Base-by-base conservation (phyloP, 2,329 filamentous ascomycete species). In the Trichoderma sp. region DNA sequence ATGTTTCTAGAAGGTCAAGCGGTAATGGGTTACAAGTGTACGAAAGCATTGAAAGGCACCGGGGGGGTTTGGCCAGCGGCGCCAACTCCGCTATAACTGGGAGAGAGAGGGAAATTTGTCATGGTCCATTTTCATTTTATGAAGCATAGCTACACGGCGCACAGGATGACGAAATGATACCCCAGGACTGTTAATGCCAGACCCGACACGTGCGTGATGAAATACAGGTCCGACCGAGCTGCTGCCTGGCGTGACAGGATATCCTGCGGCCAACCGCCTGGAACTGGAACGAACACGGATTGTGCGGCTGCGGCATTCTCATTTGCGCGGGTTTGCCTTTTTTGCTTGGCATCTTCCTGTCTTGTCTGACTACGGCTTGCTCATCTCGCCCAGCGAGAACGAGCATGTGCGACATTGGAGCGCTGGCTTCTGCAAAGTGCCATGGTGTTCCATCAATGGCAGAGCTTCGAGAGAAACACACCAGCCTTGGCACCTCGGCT, bases 121-220 rank as follows among this genome's bases (percentile, higher is more conserved):
- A 51, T 56, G 69, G 43, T 73, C 63, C 57, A 36, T 60, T 71
- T 67, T 53, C 47, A 24, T 53, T 53, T 70, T 61, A 68, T 43
- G 43, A 64, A 71, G 72, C 69, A 73, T 73, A 71, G 58, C 65
- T 73, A 65, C 58, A 69, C 63, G 72, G 72, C 72, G 72, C 70
- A 73, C 68, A 70, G 71, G 71, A 72, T 72, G 66, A 70, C 56
- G 61, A 71, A 62, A 71, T 67, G 62, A 71, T 67, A 71, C 71
- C 71, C 71, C 70, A 39, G 30, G 57, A 62, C 39, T 12, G 21
- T 34, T 53, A 18, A 34, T 53, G 47, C 47, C 47, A 53, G 11
- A 21, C n/a, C 9, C 47, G 57, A 66, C 61, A 71, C 34, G 53
- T 71, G 69, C 61, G 69, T 63, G 43, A 67, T 18, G 18, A 14